A percentile compares a stretch with the other conserved stretches of the same genome.
Evolutionary conservation across 2,329 filamentous ascomycete genomes (phyloP).

Genomic region (Pestalotiopsis sp.): DNA sequence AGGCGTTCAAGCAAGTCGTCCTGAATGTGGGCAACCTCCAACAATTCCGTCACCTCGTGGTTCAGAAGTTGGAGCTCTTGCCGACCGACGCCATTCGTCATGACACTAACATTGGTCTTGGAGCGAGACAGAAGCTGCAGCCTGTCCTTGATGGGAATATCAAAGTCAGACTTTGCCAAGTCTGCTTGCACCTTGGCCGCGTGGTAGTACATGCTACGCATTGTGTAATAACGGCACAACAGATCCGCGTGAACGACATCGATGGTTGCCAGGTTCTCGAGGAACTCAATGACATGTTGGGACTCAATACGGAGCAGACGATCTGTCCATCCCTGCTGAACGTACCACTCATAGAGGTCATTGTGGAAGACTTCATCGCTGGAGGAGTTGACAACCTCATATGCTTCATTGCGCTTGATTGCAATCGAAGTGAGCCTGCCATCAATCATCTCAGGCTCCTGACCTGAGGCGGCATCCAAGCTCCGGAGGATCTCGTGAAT

Average conservation of each 20-base stretch:
- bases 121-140: slow-evolving; percentile 90
- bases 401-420: slow-evolving; percentile 84
- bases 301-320: slow-evolving; percentile 85
- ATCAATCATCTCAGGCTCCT: slow-evolving; percentile 74
- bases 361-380: slow-evolving; percentile 94
- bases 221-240: slow-evolving; percentile 89
- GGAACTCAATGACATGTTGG: slow-evolving; percentile 82
- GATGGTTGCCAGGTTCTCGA: slow-evolving; percentile 73
- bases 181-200: slow-evolving; percentile 85
- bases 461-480: slow-evolving; percentile 72
- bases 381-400: slow-evolving; percentile 85
- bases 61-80: slow-evolving; percentile 84
- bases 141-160: slow-evolving; percentile 78
- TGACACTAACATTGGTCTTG: slow-evolving; percentile 88
- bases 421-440: slow-evolving; percentile 76
- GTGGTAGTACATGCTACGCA: slow-evolving; percentile 80
- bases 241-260: slow-evolving; percentile 84
- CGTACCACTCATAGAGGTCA: slow-evolving; percentile 97
- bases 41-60: slow-evolving; percentile 80
- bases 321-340: slow-evolving; percentile 81
- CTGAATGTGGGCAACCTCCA: slow-evolving; percentile 94
- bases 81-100: slow-evolving; percentile 74
- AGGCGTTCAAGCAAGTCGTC: slow-evolving; percentile 85
- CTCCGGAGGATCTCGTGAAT: slow-evolving; percentile 80
- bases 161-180: slow-evolving; percentile 82